phyloP scores from a whole-genome alignment of 176 grass and related monocot species.

The Carex parvula region DNA sequence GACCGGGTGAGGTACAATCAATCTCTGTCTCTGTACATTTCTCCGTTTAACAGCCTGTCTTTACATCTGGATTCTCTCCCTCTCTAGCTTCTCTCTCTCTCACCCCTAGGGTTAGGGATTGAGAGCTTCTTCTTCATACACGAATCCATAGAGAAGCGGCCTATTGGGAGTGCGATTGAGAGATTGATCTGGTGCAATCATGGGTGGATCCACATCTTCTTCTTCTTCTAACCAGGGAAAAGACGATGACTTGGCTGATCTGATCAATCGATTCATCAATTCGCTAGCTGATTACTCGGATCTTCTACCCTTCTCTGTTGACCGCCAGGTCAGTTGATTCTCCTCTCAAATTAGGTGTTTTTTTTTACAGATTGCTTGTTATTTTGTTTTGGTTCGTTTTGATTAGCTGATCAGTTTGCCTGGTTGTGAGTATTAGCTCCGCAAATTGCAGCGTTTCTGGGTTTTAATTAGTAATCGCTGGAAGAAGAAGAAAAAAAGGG shows the following conservation, averaged over 20 bases:
- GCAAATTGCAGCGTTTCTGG: not conserved
- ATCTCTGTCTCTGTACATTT: not conserved
- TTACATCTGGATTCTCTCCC: not conserved
- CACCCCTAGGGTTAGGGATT: slow-evolving; percentile 12
- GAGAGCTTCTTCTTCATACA: not conserved
- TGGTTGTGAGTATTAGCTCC: not conserved
- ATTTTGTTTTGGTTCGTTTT: not conserved
- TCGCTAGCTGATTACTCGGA: slow-evolving; percentile 61
- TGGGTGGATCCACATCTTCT: slow-evolving; percentile 25
- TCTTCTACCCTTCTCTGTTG: slow-evolving; percentile 73
- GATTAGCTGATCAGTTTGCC: not conserved
- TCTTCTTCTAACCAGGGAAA: slow-evolving; percentile 40
- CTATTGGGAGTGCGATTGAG: not conserved
- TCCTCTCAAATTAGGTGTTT: not conserved
- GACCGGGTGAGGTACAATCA: not conserved
- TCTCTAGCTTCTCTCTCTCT: not conserved
- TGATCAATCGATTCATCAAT: slow-evolving; percentile 70
- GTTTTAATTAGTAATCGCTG: not conserved
- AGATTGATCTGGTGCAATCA: slow-evolving; percentile 25
- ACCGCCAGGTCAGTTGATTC: slow-evolving; percentile 64
- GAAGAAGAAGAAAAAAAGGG: not conserved
- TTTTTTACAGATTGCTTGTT: not conserved
- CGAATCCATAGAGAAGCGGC: not conserved
- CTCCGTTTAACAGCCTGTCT: slow-evolving; percentile 3
- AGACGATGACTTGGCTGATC: slow-evolving; percentile 83